Evolutionary conservation across 83 land plant genomes (phyloP).

Genomic region (Picea abies): DNA sequence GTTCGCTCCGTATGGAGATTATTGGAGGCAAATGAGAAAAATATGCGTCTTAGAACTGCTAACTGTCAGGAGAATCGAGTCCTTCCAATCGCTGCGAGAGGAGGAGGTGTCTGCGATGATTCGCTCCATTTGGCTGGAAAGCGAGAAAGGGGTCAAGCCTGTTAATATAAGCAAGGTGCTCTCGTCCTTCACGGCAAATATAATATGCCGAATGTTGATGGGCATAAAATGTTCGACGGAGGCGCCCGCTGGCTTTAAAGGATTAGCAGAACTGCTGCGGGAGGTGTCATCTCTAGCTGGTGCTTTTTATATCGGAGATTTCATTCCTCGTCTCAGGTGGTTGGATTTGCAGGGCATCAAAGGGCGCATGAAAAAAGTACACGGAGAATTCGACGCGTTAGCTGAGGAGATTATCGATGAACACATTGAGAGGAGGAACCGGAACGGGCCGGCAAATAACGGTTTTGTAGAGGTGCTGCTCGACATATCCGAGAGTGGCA

Average conservation of each 20-base stretch:
- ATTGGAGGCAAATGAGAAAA: no score
- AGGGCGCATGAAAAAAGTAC: conserved; percentile 33
- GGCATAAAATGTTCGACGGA: conserved; percentile 22
- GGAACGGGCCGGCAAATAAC: conserved; percentile 13
- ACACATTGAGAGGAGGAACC: conserved; percentile 29
- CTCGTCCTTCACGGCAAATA: neutral
- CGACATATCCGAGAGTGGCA: conserved; percentile 15
- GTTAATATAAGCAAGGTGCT: conserved; percentile 29
- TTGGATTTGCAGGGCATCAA: conserved; percentile 48
- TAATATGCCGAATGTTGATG: conserved; percentile 23
- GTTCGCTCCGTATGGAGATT: neutral
- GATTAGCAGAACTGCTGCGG: conserved; percentile 20
- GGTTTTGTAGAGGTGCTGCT: conserved; percentile 70
- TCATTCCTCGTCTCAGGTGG: conserved; percentile 46
- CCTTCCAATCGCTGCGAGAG: no score
- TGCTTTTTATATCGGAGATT: conserved; percentile 62
- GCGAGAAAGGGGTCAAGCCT: neutral
- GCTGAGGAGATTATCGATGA: conserved; percentile 60
- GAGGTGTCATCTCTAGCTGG: conserved; percentile 65
- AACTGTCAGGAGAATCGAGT: no score
- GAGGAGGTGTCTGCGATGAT: no score
- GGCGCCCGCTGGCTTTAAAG: neutral
- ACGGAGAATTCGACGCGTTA: conserved; percentile 46
- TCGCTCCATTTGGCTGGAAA: no score
- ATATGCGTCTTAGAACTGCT: no score